Base-by-base conservation (phyloP, 768 basidiomycete species). In the Melanogaster broomeanus region DNA sequence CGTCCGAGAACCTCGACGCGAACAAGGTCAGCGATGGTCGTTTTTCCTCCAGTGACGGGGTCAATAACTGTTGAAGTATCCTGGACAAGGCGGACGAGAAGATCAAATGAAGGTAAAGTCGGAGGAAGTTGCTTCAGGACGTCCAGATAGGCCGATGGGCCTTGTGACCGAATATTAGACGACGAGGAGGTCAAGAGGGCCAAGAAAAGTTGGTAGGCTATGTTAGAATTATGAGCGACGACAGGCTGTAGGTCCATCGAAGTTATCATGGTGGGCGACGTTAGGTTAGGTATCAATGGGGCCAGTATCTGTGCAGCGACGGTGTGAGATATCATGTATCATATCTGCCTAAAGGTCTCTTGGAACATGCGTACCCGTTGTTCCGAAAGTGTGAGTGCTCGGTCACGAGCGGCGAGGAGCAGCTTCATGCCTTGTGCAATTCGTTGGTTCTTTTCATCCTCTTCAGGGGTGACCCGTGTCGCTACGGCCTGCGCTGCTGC, bases 371-470 rank as follows among this genome's bases (percentile, higher is more conserved):
- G 49, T 63, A 88, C 85, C 50, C 88, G 81, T 74, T 87, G 86
- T 73, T 91, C 89, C 34, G 85, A 76, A 45, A 91, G 79, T 31
- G 81, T 85, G 38, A 91, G 79, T 22, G 85, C 87, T 45, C 89
- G 83, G 54, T 84, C 80, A 46, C 87, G 81, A 37, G 85, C 87
- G 33, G 80, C 76, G 15, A 90, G 74, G 25, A 91, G 74, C 18
- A 90, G 78, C 45, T 78, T 79, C 79, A 89, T 81, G 21, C 79
- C 85, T 45, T 82, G 82, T 10, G 81, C 77, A 21, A 87, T 71
- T 24, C 71, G 73, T 55, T 84, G 85, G 46, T 79, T 84, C 52
- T 74, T 73, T 56, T 73, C 73, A 58, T 88, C 86, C 50, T 78
- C 75, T 49, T 83, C 83, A 25, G 72, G 59, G 9, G 73, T 72